Evolutionary conservation across 176 grass and related monocot genomes (phyloP).

Genomic region (Triticum timopheevii): DNA sequence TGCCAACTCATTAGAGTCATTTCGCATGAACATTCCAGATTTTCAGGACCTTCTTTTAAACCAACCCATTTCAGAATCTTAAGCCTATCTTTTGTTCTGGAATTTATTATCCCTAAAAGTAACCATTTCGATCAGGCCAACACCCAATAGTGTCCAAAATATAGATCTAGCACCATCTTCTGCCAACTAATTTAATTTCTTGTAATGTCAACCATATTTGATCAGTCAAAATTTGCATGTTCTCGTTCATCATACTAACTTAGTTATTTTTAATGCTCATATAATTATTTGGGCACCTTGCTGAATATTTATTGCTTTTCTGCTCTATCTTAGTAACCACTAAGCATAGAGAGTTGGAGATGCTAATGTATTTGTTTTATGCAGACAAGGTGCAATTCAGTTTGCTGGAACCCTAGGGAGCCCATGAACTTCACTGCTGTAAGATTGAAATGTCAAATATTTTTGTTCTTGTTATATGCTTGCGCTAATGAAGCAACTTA

Average conservation of each 20-base stretch:
- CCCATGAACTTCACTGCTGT: slow-evolving; percentile 98
- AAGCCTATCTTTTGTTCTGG: neutral
- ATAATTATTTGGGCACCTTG: neutral
- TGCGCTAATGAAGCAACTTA: neutral
- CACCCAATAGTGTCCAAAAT: neutral
- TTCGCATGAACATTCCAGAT: neutral
- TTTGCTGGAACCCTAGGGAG: slow-evolving; percentile 97
- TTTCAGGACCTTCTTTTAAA: neutral
- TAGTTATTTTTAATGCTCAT: neutral
- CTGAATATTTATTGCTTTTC: slow-evolving; percentile 13
- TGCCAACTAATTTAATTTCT: neutral
- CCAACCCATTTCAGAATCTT: neutral
- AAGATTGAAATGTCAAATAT: slow-evolving; percentile 36
- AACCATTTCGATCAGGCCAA: neutral
- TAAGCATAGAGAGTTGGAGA: neutral
- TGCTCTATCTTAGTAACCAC: neutral
- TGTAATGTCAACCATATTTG: neutral
- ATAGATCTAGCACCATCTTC: neutral
- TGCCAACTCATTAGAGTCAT: neutral
- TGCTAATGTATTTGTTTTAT: slow-evolving; percentile 41
- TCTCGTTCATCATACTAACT: neutral
- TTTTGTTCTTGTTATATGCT: neutral
- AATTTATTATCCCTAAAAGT: neutral
- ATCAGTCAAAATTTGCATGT: neutral
- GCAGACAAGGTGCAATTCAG: slow-evolving; percentile 89